A percentile compares a stretch with the other conserved stretches of the same genome.
Conservation (phyloP, 352 stramenopile species). For the Globisporangium middletonii region DNA sequence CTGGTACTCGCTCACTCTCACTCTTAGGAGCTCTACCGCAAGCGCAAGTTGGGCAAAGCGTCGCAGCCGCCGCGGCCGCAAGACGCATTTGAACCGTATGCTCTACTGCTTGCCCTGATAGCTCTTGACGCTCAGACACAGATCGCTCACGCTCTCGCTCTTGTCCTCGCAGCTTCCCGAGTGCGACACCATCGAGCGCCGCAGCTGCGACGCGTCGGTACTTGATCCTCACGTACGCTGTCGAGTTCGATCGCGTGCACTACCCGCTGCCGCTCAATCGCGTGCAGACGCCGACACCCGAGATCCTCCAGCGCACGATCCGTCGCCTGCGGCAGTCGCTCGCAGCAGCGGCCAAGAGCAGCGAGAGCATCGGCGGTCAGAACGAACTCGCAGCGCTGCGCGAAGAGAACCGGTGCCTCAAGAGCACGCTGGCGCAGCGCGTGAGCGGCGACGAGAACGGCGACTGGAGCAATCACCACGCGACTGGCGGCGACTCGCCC, state of each 20-base stretch:
- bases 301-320: conserved; percentile 82
- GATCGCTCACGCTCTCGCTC: no score
- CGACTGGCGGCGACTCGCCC: conserved; percentile 7
- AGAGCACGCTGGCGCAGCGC: conserved; percentile 59
- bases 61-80: conserved; percentile 9
- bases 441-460: conserved; percentile 21
- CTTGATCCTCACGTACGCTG: conserved; percentile 92
- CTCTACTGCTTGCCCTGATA: background rate
- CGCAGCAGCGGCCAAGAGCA: conserved; percentile 1
- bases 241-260: conserved; percentile 92
- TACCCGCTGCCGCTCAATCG: conserved; percentile 86
- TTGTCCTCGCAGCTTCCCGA: conserved; percentile 6
- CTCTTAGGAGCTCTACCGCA: conserved; percentile 61
- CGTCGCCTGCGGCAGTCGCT: conserved; percentile 38
- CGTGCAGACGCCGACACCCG: conserved; percentile 53
- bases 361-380: conserved; percentile 3
- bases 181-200: background rate
- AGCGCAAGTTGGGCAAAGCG: conserved; percentile 57
- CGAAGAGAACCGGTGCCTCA: conserved; percentile 61
- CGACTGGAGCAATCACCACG: conserved; percentile 6
- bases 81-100: conserved; percentile 3
- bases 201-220: conserved; percentile 66
- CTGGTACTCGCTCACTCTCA: no score
- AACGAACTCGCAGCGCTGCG: conserved; percentile 43
- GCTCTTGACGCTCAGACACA: background rate